Percentiles rank a stretch among this genome's conserved stretches.
Conservation (phyloP, 1,284 basidiomycete genomes). For the Irpex lacteus region DNA sequence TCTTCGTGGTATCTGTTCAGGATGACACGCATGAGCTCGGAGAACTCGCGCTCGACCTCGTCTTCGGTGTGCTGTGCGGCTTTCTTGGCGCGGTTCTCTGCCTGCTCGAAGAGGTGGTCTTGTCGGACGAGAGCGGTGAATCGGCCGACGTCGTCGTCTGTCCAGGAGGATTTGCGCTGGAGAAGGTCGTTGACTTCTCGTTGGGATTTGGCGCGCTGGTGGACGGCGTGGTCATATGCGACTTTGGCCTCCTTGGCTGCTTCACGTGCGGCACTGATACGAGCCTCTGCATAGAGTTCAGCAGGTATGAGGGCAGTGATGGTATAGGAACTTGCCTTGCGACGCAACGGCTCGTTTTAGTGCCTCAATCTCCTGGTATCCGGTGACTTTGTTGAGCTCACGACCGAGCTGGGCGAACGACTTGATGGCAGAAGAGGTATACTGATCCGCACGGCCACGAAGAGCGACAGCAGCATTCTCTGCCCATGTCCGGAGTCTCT, state of each 20-base stretch:
- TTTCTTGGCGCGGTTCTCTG: conserved; percentile 67
- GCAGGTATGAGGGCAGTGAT: background rate
- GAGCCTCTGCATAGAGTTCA: conserved; percentile 45
- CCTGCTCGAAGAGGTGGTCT: conserved; percentile 83
- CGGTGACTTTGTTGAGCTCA: conserved; percentile 82
- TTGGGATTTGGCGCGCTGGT: conserved; percentile 76
- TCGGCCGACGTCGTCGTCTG: conserved; percentile 74
- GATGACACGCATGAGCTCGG: conserved; percentile 81
- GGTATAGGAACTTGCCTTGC: conserved; percentile 59
- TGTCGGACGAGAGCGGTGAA: conserved; percentile 86
- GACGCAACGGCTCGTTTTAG: conserved; percentile 78
- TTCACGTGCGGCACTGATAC: conserved; percentile 56
- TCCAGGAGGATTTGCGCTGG: conserved; percentile 87
- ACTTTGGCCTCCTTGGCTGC: conserved; percentile 68
- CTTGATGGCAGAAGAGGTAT: conserved; percentile 51
- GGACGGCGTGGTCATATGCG: conserved; percentile 73
- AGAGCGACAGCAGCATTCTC: conserved; percentile 44
- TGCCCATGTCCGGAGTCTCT: conserved; percentile 47
- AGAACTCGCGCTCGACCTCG: conserved; percentile 82
- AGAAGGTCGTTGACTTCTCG: conserved; percentile 88
- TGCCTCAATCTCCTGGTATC: conserved; percentile 86
- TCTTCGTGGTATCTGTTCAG: conserved; percentile 93
- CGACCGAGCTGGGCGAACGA: conserved; percentile 72
- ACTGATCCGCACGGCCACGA: conserved; percentile 52
- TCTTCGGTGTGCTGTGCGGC: conserved; percentile 68